Conservation (phyloP, 2,329 filamentous ascomycete species). For the Exophiala calicioides region DNA sequence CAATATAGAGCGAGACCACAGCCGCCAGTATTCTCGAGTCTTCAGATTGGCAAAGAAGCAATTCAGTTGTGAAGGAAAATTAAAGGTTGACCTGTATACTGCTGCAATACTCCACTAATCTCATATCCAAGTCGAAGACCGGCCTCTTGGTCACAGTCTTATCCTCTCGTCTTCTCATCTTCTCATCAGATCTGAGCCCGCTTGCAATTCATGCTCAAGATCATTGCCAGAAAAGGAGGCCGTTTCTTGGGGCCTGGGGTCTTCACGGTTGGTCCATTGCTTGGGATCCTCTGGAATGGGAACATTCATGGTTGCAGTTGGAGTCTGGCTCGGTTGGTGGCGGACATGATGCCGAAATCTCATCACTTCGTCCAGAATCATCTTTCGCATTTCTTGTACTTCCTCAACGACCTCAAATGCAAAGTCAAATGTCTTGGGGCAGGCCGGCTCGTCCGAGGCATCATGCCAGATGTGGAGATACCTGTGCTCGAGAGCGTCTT, state of each 20-base stretch:
- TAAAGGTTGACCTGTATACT: too few relatives aligned
- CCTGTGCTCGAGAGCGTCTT: constrained; percentile 91
- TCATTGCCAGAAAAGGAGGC: constrained; percentile 46
- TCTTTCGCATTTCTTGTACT: constrained; percentile 89
- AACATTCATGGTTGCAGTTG: constrained; percentile 46
- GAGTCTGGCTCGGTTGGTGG: constrained; percentile 43
- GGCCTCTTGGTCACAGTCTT: constrained; percentile 9
- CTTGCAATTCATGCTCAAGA: constrained; percentile 54
- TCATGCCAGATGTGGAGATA: constrained; percentile 99
- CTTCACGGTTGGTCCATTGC: constrained; percentile 57
- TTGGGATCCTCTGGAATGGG: constrained; percentile 64
- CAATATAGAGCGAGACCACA: too few relatives aligned
- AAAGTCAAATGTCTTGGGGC: constrained; percentile 95
- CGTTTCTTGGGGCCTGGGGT: constrained; percentile 63
- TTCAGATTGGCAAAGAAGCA: too few relatives aligned
- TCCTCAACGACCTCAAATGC: constrained; percentile 98
- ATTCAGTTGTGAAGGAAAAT: too few relatives aligned
- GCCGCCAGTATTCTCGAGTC: too few relatives aligned
- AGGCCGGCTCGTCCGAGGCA: constrained; percentile 89
- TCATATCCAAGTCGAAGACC: background rate
- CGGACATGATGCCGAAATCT: constrained; percentile 71
- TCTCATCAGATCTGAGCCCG: constrained; percentile 56
- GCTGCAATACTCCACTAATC: background rate
- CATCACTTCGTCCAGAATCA: constrained; percentile 94
- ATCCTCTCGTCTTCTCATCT: too few relatives aligned